Evolutionary conservation across 306 rosid genomes (phyloP).

Genomic region (Alnus rubra): DNA sequence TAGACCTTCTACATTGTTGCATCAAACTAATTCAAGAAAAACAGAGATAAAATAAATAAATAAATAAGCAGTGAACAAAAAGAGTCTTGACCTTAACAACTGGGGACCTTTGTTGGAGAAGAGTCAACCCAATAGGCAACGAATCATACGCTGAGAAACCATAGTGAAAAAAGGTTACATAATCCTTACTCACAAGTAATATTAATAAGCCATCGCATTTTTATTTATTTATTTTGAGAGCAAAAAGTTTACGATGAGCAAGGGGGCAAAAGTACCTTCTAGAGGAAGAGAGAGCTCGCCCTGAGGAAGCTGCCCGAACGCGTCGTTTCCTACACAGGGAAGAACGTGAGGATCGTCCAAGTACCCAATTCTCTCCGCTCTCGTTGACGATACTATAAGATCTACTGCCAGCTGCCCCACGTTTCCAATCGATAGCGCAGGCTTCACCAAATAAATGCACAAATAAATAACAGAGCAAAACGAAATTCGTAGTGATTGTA

Average conservation of each 20-base stretch:
- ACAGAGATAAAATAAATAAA: background rate
- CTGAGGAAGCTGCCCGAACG: conserved; percentile 74
- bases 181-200: background rate
- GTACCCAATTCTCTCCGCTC: conserved; percentile 72
- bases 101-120: conserved; percentile 92
- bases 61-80: background rate
- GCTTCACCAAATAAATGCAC: conserved; percentile 41
- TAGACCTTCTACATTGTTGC: background rate
- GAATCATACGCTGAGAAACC: conserved; percentile 77
- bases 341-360: conserved; percentile 78
- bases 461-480: conserved; percentile 8
- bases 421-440: conserved; percentile 85
- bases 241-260: background rate
- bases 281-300: conserved; percentile 88
- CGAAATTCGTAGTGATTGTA: background rate
- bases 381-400: conserved; percentile 65
- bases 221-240: too few relatives aligned
- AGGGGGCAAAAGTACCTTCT: conserved; percentile 57
- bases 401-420: conserved; percentile 89
- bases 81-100: conserved; percentile 48
- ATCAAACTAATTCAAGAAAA: background rate
- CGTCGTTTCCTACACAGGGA: conserved; percentile 93
- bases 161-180: background rate
- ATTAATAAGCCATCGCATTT: too few relatives aligned
- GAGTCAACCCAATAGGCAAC: conserved; percentile 48